Evolutionary conservation across 768 basidiomycete species (phyloP).

Genomic region (Trametes elegans): DNA sequence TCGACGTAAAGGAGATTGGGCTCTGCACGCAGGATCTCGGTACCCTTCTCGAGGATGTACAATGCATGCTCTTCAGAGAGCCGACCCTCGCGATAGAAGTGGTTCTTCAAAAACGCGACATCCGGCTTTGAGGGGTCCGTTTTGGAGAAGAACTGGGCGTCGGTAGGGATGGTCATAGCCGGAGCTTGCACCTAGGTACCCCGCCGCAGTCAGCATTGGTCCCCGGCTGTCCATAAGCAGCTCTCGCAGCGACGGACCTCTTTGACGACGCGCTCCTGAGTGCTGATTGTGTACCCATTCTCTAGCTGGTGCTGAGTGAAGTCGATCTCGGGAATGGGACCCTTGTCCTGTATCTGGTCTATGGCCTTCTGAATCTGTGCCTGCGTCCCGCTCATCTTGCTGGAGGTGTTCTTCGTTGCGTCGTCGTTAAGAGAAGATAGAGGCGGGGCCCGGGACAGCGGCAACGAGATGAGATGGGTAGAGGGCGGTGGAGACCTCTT

Average conservation of each 20-base stretch:
- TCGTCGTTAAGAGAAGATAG: slow-evolving; percentile 5
- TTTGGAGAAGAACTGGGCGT: slow-evolving; percentile 88
- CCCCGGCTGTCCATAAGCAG: neutral
- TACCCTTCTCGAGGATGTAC: slow-evolving; percentile 88
- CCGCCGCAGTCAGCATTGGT: neutral
- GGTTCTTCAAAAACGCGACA: slow-evolving; percentile 96
- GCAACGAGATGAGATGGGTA: slow-evolving; percentile 13
- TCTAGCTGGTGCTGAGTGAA: slow-evolving; percentile 92
- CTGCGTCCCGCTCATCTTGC: slow-evolving; percentile 28
- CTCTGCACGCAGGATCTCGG: slow-evolving; percentile 79
- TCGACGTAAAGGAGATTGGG: slow-evolving; percentile 92
- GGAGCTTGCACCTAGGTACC: slow-evolving; percentile 88
- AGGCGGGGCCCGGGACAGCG: slow-evolving; percentile 12
- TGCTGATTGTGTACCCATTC: slow-evolving; percentile 87
- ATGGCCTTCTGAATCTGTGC: slow-evolving; percentile 66
- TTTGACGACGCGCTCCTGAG: slow-evolving; percentile 94
- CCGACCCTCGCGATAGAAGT: slow-evolving; percentile 96
- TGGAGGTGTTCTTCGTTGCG: slow-evolving; percentile 7
- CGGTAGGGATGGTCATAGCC: slow-evolving; percentile 87
- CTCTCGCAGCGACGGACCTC: slow-evolving; percentile 56
- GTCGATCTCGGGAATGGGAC: slow-evolving; percentile 65
- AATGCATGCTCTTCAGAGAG: slow-evolving; percentile 93
- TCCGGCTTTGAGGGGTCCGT: slow-evolving; percentile 90
- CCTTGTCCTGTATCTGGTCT: slow-evolving; percentile 55
- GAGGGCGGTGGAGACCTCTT: slow-evolving; percentile 18